phyloP scores from a whole-genome alignment of 352 stramenopile genomes.

The Phytophthora hibernalis region DNA sequence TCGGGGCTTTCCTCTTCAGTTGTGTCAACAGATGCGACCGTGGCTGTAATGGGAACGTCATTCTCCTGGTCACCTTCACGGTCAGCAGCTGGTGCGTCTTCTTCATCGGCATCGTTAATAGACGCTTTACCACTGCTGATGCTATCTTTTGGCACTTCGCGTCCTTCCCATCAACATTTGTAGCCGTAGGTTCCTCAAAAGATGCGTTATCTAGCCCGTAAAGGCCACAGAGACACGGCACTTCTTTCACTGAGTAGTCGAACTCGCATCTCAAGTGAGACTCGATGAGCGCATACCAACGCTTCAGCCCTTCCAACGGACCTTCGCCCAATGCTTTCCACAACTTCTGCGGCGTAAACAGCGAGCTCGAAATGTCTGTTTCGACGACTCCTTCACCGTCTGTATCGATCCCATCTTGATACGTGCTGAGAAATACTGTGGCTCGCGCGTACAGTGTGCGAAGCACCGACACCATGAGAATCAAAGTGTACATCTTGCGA shows the following conservation, averaged over 20 bases:
- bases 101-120: slow-evolving; percentile 8
- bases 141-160: slow-evolving; percentile 6
- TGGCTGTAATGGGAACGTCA: not conserved
- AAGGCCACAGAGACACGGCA: slow-evolving; percentile 72
- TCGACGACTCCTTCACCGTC: slow-evolving; percentile 40
- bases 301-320: slow-evolving; percentile 75
- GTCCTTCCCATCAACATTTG: slow-evolving; percentile 20
- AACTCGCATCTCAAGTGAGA: slow-evolving; percentile 83
- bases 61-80: slow-evolving; percentile 1
- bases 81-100: slow-evolving; percentile 5
- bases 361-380: slow-evolving; percentile 72
- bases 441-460: slow-evolving; percentile 74
- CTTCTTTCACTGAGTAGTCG: slow-evolving; percentile 79
- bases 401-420: slow-evolving; percentile 23
- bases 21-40: slow-evolving; percentile 2
- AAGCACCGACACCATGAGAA: slow-evolving; percentile 84
- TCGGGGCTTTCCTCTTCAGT: slow-evolving; percentile 10
- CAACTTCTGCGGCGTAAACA: slow-evolving; percentile 82
- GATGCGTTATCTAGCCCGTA: slow-evolving; percentile 69
- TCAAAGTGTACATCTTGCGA: slow-evolving; percentile 85
- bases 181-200: slow-evolving; percentile 42
- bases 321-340: slow-evolving; percentile 71
- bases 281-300: slow-evolving; percentile 86
- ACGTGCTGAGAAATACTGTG: slow-evolving; percentile 63
- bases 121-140: slow-evolving; percentile 1